These are phyloP conservation scores for Dendrocalamus sinicus DNA, from an alignment of 176 grass and related monocot genomes.

Conservation along the genomic window DNA sequence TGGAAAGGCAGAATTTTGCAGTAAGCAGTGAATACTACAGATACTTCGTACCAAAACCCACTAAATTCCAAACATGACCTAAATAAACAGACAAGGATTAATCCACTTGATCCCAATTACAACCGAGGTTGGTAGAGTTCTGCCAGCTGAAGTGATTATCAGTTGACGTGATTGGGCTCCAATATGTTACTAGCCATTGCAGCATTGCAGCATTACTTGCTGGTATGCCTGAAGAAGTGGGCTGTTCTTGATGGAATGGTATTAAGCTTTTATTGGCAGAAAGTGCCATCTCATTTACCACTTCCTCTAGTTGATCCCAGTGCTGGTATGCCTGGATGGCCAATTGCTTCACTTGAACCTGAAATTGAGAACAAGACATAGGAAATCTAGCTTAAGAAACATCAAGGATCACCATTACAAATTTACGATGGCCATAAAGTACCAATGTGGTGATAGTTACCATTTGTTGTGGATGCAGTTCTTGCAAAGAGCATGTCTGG, in stretches of 20 bases:
- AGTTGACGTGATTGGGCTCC: not conserved
- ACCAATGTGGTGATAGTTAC: conserved; percentile 19
- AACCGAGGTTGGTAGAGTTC: conserved; percentile 14
- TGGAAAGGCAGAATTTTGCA: not conserved
- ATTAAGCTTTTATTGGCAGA: conserved; percentile 8
- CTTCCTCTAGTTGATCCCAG: conserved; percentile 49
- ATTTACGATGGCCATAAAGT: not conserved
- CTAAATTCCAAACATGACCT: not conserved
- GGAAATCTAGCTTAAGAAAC: not conserved
- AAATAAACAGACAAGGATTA: conserved; percentile 1
- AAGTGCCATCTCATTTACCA: conserved; percentile 7
- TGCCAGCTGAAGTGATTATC: conserved; percentile 35
- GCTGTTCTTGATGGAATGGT: conserved; percentile 1
- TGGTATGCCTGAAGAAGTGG: conserved; percentile 20
- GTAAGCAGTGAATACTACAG: not conserved
- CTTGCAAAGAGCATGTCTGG: not conserved
- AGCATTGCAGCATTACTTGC: conserved; percentile 30
- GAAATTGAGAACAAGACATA: conserved; percentile 6
- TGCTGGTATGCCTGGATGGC: conserved; percentile 30
- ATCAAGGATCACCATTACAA: not conserved
- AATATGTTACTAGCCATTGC: conserved; percentile 27
- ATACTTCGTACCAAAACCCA: not conserved
- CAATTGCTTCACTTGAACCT: conserved; percentile 43
- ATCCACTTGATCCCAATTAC: conserved; percentile 47
- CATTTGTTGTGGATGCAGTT: conserved; percentile 27